These are phyloP conservation scores for Vigna unguiculata DNA, from an alignment of 306 rosid genomes.

Conservation along the genomic window DNA sequence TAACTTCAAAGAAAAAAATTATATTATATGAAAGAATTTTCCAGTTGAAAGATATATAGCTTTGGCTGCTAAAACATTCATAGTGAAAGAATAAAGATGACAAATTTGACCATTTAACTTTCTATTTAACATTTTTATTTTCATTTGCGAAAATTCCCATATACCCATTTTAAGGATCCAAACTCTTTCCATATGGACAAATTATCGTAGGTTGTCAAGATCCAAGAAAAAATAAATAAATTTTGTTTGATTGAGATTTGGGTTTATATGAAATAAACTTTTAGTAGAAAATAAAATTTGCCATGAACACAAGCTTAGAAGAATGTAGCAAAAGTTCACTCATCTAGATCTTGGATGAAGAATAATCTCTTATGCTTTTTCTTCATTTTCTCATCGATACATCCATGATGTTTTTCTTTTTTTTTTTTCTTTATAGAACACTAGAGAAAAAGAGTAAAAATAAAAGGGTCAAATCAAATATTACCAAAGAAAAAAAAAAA, in stretches of 20 bases:
- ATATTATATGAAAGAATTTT: not conserved
- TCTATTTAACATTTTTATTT: not conserved
- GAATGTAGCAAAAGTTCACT: slow-evolving; percentile 24
- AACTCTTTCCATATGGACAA: not conserved
- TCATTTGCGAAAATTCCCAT: not conserved
- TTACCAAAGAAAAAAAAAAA: not conserved
- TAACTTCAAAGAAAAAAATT: too few species aligned
- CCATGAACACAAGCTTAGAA: slow-evolving; percentile 13
- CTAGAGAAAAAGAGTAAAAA: not conserved
- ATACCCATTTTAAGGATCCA: not conserved
- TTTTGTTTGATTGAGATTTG: not conserved
- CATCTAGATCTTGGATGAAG: slow-evolving; percentile 18
- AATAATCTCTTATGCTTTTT: slow-evolving; percentile 35
- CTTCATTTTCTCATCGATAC: slow-evolving; percentile 11
- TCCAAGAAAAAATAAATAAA: too few species aligned
- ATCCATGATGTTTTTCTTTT: not conserved
- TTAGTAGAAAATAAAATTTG: not conserved
- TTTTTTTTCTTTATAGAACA: not conserved
- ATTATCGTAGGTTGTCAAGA: not conserved
- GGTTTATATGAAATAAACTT: too few species aligned
- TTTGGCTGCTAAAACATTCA: not conserved
- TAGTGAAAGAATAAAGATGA: not conserved
- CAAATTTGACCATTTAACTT: not conserved
- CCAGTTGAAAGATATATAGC: not conserved
- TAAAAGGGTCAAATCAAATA: slow-evolving; percentile 33